These are phyloP conservation scores for Ceriops tagal DNA, from an alignment of 345 rosid species.

Conservation along the genomic window DNA sequence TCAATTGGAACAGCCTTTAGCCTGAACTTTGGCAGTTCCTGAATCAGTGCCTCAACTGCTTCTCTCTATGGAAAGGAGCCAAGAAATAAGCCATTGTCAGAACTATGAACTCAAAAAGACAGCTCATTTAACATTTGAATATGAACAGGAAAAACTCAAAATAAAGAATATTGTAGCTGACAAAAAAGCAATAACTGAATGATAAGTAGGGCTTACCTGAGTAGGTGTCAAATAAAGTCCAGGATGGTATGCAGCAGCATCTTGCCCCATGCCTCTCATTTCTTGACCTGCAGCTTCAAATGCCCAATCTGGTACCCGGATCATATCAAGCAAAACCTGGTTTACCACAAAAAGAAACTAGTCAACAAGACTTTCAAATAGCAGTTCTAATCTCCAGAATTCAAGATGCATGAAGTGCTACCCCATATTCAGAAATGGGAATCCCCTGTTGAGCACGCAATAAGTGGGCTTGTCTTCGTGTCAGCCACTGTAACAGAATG, in stretches of 20 bases:
- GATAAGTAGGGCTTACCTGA: constrained; percentile 48
- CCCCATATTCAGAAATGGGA: constrained; percentile 94
- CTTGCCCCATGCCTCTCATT: constrained; percentile 92
- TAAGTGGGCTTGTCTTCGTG: constrained; percentile 76
- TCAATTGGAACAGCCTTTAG: constrained; percentile 95
- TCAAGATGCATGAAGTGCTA: constrained; percentile 32
- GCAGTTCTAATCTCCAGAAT: not conserved
- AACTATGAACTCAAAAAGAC: constrained; percentile 6
- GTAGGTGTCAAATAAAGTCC: constrained; percentile 91
- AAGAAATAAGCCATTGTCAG: not conserved
- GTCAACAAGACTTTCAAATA: not conserved
- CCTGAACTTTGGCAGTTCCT: constrained; percentile 93
- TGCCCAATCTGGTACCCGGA: constrained; percentile 98
- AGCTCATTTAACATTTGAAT: no score
- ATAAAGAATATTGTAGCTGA: no score
- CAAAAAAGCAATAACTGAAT: not conserved
- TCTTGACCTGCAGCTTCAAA: constrained; percentile 99
- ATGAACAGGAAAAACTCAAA: not conserved
- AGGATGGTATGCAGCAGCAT: constrained; percentile 88
- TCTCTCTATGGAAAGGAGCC: constrained; percentile 52
- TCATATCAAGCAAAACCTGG: constrained; percentile 91
- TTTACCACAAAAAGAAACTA: constrained; percentile 11
- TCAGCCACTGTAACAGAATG: constrained; percentile 60
- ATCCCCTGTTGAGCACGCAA: constrained; percentile 95
- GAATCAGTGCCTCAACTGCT: constrained; percentile 96